These are phyloP conservation scores for Mortierella claussenii DNA, from an alignment of 192 early-diverging fungal genomes.

Conservation along the genomic window DNA sequence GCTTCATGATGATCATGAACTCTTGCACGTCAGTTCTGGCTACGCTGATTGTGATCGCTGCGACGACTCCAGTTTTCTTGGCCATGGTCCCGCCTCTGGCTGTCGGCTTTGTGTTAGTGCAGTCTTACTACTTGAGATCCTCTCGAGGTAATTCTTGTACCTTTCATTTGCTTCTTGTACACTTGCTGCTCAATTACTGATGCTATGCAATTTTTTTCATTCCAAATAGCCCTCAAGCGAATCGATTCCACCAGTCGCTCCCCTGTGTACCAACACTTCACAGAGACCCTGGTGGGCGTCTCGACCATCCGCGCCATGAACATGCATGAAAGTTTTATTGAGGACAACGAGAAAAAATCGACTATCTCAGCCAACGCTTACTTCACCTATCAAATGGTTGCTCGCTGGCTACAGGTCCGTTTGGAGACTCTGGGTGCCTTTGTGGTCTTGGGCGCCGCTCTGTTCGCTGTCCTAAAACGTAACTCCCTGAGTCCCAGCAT, in stretches of 20 bases:
- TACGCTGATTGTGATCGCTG: slow-evolving; percentile 52
- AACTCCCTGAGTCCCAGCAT: slow-evolving; percentile 72
- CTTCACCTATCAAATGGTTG: slow-evolving; percentile 59
- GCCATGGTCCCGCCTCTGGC: slow-evolving; percentile 59
- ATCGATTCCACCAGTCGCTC: slow-evolving; percentile 80
- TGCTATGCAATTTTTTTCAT: slow-evolving; percentile 78
- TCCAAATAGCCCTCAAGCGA: slow-evolving; percentile 81
- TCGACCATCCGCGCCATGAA: slow-evolving; percentile 79
- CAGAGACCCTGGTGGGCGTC: slow-evolving; percentile 69
- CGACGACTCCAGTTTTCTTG: slow-evolving; percentile 55
- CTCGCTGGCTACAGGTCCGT: slow-evolving; percentile 75
- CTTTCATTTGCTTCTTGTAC: too few species aligned
- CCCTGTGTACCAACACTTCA: slow-evolving; percentile 80
- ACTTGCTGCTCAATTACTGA: too few species aligned
- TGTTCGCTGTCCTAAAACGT: slow-evolving; percentile 64
- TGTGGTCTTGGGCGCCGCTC: slow-evolving; percentile 68
- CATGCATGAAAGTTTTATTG: slow-evolving; percentile 20
- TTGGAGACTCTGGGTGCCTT: slow-evolving; percentile 75
- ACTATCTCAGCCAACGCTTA: slow-evolving; percentile 15
- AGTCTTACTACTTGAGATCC: slow-evolving; percentile 71
- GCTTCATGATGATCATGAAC: slow-evolving; percentile 54
- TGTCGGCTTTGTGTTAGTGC: slow-evolving; percentile 55
- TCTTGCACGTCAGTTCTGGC: slow-evolving; percentile 32
- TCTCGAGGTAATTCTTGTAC: too few species aligned
- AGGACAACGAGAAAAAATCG: slow-evolving; percentile 14